These are phyloP conservation scores for Diaporthe sp. DNA, from an alignment of 2,329 filamentous ascomycete genomes.

Conservation along the genomic window DNA sequence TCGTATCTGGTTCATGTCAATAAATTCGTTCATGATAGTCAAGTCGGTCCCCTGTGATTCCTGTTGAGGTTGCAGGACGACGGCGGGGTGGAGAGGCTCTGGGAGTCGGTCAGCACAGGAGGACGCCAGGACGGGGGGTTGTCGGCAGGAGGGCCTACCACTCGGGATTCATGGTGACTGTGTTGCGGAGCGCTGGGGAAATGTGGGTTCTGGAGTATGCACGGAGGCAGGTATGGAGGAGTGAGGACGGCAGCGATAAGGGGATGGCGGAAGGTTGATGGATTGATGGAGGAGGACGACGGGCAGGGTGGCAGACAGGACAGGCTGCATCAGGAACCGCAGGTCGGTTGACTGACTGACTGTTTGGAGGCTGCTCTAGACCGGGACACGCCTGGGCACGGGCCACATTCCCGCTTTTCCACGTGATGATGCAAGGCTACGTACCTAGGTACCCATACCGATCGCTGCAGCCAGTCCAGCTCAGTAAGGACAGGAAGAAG, in stretches of 20 bases:
- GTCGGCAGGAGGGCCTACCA: constrained; percentile 74
- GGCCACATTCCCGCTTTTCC: constrained; percentile 24
- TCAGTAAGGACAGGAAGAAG: neutral
- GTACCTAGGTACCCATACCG: constrained; percentile 17
- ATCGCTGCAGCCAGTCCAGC: neutral
- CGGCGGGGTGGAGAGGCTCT: constrained; percentile 36
- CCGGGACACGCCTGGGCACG: constrained; percentile 12
- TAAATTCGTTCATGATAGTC: constrained; percentile 6
- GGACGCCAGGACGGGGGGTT: constrained; percentile 44
- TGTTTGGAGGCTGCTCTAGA: constrained; percentile 27
- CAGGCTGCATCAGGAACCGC: constrained; percentile 41
- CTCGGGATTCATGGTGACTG: constrained; percentile 88
- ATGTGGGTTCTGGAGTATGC: constrained; percentile 11
- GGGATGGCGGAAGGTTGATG: constrained; percentile 41
- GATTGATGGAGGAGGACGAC: constrained; percentile 38
- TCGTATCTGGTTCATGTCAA: constrained; percentile 83
- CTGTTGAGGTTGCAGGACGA: neutral
- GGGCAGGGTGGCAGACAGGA: constrained; percentile 37
- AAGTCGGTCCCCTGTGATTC: neutral
- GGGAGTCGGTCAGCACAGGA: constrained; percentile 44
- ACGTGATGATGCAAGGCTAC: constrained; percentile 31
- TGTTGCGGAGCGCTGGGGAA: constrained; percentile 36
- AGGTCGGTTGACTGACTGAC: constrained; percentile 25
- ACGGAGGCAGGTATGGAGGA: constrained; percentile 38
- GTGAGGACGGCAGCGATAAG: constrained; percentile 39